A percentile compares a stretch with the other conserved stretches of the same genome.
phyloP scores from a whole-genome alignment of 2,329 filamentous ascomycete genomes.

The Fusarium lyarnte region DNA sequence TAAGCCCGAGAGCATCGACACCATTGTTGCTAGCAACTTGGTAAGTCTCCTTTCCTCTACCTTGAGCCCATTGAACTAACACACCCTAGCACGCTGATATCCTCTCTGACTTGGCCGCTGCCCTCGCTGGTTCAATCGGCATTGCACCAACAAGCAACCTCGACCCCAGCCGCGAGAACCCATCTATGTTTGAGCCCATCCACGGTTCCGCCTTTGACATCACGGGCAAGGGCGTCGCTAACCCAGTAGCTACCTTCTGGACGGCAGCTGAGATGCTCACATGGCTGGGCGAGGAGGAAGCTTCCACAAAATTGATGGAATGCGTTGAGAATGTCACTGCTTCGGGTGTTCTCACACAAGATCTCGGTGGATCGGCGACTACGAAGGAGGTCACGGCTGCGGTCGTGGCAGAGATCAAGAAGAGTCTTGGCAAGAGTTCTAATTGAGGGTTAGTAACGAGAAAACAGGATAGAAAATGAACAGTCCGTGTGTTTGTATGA shows the following conservation, averaged over 20 bases:
- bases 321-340: constrained; percentile 64
- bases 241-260: constrained; percentile 69
- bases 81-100: constrained; percentile 64
- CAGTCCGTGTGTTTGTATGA: neutral
- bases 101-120: constrained; percentile 75
- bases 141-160: constrained; percentile 77
- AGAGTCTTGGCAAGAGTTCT: constrained; percentile 20
- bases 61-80: neutral
- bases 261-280: constrained; percentile 66
- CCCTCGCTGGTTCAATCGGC: constrained; percentile 75
- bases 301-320: constrained; percentile 59
- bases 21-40: constrained; percentile 71
- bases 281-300: constrained; percentile 65
- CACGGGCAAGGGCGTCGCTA: constrained; percentile 64
- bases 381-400: constrained; percentile 50
- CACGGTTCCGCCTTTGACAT: constrained; percentile 69
- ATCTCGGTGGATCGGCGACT: constrained; percentile 60
- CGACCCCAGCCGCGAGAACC: constrained; percentile 64
- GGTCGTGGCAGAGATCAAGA: constrained; percentile 41
- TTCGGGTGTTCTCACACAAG: constrained; percentile 60
- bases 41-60: constrained; percentile 21
- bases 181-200: constrained; percentile 71
- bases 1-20: constrained; percentile 67
- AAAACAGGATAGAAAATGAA: neutral
- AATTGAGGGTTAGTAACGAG: neutral